Conservation (phyloP, 257 asterid genomes). For the Paulownia fortunei region DNA sequence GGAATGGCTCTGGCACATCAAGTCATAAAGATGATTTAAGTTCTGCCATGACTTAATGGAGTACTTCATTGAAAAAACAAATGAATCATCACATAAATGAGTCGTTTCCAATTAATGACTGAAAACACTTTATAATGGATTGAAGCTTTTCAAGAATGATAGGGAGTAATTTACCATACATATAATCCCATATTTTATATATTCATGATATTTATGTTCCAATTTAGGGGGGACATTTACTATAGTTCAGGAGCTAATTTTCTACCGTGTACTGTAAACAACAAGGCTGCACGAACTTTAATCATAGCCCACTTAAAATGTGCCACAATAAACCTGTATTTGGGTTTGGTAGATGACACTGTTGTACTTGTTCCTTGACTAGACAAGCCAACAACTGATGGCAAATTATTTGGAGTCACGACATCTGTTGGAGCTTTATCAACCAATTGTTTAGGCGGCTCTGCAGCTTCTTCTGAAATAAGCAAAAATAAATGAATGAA, state of each 20-base stretch:
- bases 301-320: background rate
- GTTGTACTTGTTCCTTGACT: conserved; percentile 37
- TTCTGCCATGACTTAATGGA: background rate
- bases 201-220: background rate
- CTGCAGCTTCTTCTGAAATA: conserved; percentile 70
- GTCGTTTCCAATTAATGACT: background rate
- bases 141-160: background rate
- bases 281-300: background rate
- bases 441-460: conserved; percentile 37
- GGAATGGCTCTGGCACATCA: background rate
- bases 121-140: background rate
- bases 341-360: conserved; percentile 51
- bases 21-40: conserved; percentile 1
- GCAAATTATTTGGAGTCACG: conserved; percentile 39
- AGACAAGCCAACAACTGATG: conserved; percentile 44
- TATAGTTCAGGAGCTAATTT: background rate
- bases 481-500: background rate
- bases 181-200: background rate
- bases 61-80: background rate
- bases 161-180: background rate
- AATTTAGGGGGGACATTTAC: too few species aligned
- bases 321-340: conserved; percentile 56
- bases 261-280: background rate
- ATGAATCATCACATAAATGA: background rate
- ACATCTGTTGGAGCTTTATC: conserved; percentile 36